Percentiles rank a stretch among this genome's conserved stretches.
Evolutionary conservation across 1,139 yeast genomes (phyloP).

Genomic region (Debaryomyces nepalensis): DNA sequence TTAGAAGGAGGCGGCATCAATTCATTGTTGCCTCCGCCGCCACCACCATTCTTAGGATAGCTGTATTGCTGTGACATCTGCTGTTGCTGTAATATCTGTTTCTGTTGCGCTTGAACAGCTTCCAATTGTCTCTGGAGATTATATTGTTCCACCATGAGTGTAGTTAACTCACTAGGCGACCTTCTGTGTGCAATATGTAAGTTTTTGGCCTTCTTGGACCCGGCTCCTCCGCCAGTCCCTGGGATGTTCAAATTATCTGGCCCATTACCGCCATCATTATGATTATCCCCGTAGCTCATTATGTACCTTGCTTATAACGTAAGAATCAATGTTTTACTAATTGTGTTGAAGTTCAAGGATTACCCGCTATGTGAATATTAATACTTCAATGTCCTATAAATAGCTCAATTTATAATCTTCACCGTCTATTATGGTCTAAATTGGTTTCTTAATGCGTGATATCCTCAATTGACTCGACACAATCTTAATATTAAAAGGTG

Average conservation of each 20-base stretch:
- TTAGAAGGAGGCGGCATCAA: conserved; percentile 36
- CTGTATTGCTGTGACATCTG: conserved; percentile 39
- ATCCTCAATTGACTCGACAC: conserved; percentile 3
- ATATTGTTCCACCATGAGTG: conserved; percentile 90
- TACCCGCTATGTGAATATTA: no score
- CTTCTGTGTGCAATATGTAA: conserved; percentile 93
- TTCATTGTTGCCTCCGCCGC: conserved; percentile 21
- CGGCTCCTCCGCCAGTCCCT: conserved; percentile 16
- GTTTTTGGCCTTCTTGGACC: conserved; percentile 38
- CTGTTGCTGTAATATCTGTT: conserved; percentile 77
- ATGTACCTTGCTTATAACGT: conserved; percentile 4
- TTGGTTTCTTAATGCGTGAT: not conserved
- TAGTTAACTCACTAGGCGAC: conserved; percentile 94
- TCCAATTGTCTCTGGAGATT: conserved; percentile 93
- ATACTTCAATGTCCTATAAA: not conserved
- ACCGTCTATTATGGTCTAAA: conserved; percentile 6
- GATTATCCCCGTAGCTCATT: conserved; percentile 8
- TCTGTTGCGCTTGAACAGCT: conserved; percentile 88
- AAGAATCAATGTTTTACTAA: conserved; percentile 4
- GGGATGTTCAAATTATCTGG: conserved; percentile 20
- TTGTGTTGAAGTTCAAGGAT: conserved; percentile 4
- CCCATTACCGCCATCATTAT: conserved; percentile 10
- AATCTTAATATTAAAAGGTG: conserved; percentile 2
- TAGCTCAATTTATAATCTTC: not conserved
- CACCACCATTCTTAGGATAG: conserved; percentile 22